Percentiles rank a stretch among this genome's conserved stretches.
phyloP scores from a whole-genome alignment of 2,329 filamentous ascomycete species.

The Sarocladium strictum region DNA sequence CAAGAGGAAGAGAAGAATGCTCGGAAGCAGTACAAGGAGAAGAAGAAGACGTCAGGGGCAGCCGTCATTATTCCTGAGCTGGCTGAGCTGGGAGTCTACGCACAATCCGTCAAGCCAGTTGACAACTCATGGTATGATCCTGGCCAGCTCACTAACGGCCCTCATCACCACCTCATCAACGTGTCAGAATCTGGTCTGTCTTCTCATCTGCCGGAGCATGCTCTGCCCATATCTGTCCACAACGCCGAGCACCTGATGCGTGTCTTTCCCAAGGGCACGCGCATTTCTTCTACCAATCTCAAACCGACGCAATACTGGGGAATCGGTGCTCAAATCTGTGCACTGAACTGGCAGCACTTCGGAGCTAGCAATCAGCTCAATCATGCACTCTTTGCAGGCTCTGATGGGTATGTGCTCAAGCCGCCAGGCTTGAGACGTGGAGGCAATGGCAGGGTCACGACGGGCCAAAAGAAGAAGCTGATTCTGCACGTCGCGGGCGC shows the following conservation, averaged over 20 bases:
- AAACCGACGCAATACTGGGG: conserved; percentile 60
- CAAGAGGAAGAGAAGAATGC: conserved; percentile 40
- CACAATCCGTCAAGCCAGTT: conserved; percentile 61
- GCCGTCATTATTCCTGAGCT: conserved; percentile 57
- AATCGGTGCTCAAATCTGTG: conserved; percentile 62
- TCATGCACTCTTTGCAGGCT: conserved; percentile 60
- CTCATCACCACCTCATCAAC: conserved; percentile 63
- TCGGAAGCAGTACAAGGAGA: conserved; percentile 45
- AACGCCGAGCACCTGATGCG: conserved; percentile 64
- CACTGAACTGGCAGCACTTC: conserved; percentile 66
- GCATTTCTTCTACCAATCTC: conserved; percentile 61
- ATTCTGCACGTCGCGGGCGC: conserved; percentile 57
- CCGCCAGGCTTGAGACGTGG: conserved; percentile 52
- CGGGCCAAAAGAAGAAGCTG: conserved; percentile 39
- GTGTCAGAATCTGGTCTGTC: conserved; percentile 58
- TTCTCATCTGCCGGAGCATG: conserved; percentile 40
- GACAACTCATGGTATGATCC: conserved; percentile 60
- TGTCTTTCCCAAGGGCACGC: conserved; percentile 62
- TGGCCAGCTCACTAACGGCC: conserved; percentile 44
- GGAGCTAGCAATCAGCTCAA: conserved; percentile 62
- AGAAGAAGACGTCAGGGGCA: conserved; percentile 36
- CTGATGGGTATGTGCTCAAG: conserved; percentile 61
- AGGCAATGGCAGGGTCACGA: conserved; percentile 43
- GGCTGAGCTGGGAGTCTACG: conserved; percentile 60
- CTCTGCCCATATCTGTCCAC: conserved; percentile 47